Evolutionary conservation across 768 basidiomycete species (phyloP), one percentile per base, ranked within the genome.

Genomic region (Dioszegia crocea): DNA sequence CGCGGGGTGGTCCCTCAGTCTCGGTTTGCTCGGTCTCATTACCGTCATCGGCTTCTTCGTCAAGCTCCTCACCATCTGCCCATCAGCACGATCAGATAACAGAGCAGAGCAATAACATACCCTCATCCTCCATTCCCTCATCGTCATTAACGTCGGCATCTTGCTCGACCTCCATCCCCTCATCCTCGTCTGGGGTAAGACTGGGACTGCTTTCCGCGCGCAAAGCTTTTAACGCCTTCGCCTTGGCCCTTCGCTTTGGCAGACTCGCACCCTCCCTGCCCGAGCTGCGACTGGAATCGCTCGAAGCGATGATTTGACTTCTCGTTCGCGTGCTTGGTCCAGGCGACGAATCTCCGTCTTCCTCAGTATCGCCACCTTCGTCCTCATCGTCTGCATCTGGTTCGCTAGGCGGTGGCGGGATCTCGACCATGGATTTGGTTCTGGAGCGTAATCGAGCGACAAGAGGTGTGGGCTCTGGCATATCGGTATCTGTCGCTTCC

Each of bases 111-210:
- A 43, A 5, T 48, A 19, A 48, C 46, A 24, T 29, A 48, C 46
- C 49, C 10, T 59, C 60, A 19, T 49, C 56, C 36, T 59, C 61
- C 27, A 36, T 47, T 41, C 56, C 59, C 19, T 57, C 64, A 14
- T 53, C 58, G 16, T 62, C 66, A 17, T 60, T 63, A 30, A 62
- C 63, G 46, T 72, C 67, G 16, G 40, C 63, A 55, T 69, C 67
- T 2, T 60, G 62, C 23, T 71, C 67, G 3, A 60, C 40, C 21
- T 68, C 61, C 27, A 36, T 47, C 31, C 55, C 59, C 19, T 57
- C 64, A 14, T 53, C 58, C 24, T 64, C 66, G n/a, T 60, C 66
- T 23, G 61, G 62, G 46, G 68, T 64, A 11, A 46, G 61, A 55
- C 40, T 43, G 9, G 21, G 21, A 17, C 40, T 43, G 9, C 40